phyloP scores from a whole-genome alignment of 495 filamentous ascomycete species.

The Xylaria acuta region DNA sequence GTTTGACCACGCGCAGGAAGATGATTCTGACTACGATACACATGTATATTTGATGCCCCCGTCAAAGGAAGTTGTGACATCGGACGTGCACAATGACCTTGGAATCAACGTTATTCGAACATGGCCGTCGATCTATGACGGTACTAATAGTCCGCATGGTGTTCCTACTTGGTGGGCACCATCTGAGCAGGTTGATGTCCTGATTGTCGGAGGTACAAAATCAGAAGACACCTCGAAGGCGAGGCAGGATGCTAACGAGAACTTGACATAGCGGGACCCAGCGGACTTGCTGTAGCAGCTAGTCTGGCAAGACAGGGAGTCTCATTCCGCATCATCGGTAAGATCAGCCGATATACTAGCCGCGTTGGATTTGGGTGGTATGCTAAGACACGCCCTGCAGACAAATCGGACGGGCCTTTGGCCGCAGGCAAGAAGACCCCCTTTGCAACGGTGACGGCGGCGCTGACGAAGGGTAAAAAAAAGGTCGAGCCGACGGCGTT shows the following conservation, averaged over 20 bases:
- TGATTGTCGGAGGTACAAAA: constrained; percentile 42
- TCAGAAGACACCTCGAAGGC: background rate
- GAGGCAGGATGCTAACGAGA: background rate
- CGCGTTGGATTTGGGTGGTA: background rate
- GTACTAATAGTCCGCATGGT: constrained; percentile 38
- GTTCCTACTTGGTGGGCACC: constrained; percentile 40
- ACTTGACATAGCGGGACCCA: constrained; percentile 37
- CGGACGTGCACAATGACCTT: constrained; percentile 31
- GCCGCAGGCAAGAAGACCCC: constrained; percentile 25
- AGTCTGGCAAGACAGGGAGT: constrained; percentile 43
- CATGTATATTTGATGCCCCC: constrained; percentile 33
- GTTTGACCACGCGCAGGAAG: constrained; percentile 21
- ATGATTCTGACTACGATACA: constrained; percentile 14
- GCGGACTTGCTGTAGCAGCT: constrained; percentile 37
- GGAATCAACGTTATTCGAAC: constrained; percentile 36
- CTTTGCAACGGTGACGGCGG: background rate
- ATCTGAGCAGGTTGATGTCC: constrained; percentile 40
- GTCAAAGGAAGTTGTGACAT: constrained; percentile 30
- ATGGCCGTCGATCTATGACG: constrained; percentile 41
- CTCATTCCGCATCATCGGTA: constrained; percentile 43
- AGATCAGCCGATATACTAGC: background rate
- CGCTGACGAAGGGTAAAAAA: background rate
- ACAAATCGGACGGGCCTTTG: constrained; percentile 37
- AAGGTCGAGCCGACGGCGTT: constrained; percentile 44
- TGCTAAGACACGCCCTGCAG: constrained; percentile 18